These are phyloP conservation scores for Blastobotrys serpentis DNA, from an alignment of 1,139 yeast species.

Conservation along the genomic window DNA sequence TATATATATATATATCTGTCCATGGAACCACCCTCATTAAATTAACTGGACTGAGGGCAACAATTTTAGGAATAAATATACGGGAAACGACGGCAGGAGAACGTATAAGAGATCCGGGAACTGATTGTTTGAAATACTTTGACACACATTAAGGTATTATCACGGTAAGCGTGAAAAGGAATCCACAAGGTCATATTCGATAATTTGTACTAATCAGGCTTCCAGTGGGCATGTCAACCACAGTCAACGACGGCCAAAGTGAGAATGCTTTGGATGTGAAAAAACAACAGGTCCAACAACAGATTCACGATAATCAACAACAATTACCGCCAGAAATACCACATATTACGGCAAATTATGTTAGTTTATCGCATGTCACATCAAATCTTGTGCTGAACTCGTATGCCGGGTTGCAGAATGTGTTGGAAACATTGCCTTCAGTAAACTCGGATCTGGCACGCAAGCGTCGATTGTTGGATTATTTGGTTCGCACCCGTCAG, in stretches of 20 bases:
- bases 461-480: constrained; percentile 65
- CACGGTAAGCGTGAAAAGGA: background rate
- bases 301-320: constrained; percentile 7
- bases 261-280: constrained; percentile 9
- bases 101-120: too few species aligned
- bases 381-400: constrained; percentile 62
- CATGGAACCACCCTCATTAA: background rate
- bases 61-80: too few species aligned
- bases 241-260: constrained; percentile 9
- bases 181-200: too few species aligned
- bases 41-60: background rate
- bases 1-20: background rate
- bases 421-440: constrained; percentile 58
- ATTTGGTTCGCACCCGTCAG: constrained; percentile 69
- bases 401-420: constrained; percentile 60
- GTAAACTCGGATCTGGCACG: constrained; percentile 58
- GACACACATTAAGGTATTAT: background rate
- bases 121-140: constrained; percentile 1
- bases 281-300: constrained; percentile 18
- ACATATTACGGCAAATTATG: constrained; percentile 71
- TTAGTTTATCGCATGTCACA: constrained; percentile 60
- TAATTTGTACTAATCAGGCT: background rate
- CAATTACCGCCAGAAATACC: constrained; percentile 46
- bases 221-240: constrained; percentile 13
- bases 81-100: too few species aligned